Base-by-base conservation (phyloP, 805 yeast genomes). In the Zygotorulaspora florentina region DNA sequence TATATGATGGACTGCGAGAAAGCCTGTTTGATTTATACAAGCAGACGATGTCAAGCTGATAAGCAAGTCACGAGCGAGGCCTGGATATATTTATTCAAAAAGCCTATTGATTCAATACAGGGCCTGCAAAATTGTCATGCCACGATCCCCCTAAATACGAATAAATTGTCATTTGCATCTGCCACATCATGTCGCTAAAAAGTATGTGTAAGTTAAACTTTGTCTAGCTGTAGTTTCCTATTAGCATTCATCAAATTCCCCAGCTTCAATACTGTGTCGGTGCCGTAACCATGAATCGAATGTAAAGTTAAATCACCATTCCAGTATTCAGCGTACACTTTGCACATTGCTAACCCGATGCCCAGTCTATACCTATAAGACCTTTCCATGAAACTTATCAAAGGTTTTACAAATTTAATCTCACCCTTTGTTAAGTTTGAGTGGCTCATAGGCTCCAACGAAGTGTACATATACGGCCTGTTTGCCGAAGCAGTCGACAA, bases 291-390 rank as follows among this genome's bases (percentile, higher is more conserved):
- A 48, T 88, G 91, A 42, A 91, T 69, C 0, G 95, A 83, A 55
- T 83, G 83, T 75, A 91, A 78, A 48, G 81, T 83, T 41, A 91
- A 66, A 42, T 84, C 86, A 6, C 98, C 98, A 56, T 90, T 93
- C 98, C 98, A 91, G 65, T 91, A 91, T 56, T 91, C 97, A 0
- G 96, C 87, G 61, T 91, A 91, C 0, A 90, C 87, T 55, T 87
- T 83, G 58, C 96, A 85, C 85, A 91, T 81, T 0, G 98, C 96
- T 49, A 91, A 70, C 0, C 97, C 96, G 48, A 91, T 75, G 0
- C 97, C 97, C 25, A 91, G 67, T 42, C 85, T 85, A 56, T 76
- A 77, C 48, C 85, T 77, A 23, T 85, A 81, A 1, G 93, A 85
- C 51, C 97, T 76, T 27, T 82, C 74, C 35, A 85, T 77, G 56